Evolutionary conservation across 2,329 filamentous ascomycete species (phyloP).

Genomic region (Chaetomium olivaceum): DNA sequence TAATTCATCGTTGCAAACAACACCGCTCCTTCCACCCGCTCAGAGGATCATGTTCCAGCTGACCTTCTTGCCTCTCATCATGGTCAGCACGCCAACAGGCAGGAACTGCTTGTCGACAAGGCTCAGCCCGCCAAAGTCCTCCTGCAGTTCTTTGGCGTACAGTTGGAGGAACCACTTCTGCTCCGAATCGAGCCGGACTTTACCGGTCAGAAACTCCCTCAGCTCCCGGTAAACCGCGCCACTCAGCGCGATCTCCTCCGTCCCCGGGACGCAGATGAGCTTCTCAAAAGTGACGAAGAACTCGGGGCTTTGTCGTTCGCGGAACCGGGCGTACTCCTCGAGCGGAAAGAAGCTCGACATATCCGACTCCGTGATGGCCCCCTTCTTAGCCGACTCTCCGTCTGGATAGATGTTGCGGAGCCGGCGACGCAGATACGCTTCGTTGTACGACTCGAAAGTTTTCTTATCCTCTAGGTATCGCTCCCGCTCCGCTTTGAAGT

Average conservation of each 20-base stretch:
- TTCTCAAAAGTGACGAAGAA: constrained; percentile 32
- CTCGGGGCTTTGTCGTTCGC: constrained; percentile 31
- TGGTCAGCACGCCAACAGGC: constrained; percentile 41
- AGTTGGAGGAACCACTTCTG: constrained; percentile 41
- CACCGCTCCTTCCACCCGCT: not conserved
- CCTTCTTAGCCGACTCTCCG: constrained; percentile 4
- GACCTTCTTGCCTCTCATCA: constrained; percentile 44
- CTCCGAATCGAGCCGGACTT: constrained; percentile 32
- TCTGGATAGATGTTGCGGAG: constrained; percentile 25
- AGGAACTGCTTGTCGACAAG: constrained; percentile 44
- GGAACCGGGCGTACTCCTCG: constrained; percentile 40
- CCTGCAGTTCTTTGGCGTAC: constrained; percentile 37
- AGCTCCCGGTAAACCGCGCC: constrained; percentile 33
- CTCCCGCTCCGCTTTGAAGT: constrained; percentile 32
- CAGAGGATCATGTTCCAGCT: constrained; percentile 45
- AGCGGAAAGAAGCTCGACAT: constrained; percentile 39
- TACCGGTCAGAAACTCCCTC: constrained; percentile 15
- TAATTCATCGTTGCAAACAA: not conserved
- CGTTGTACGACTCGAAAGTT: constrained; percentile 30
- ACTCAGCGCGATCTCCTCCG: constrained; percentile 32
- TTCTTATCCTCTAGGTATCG: constrained; percentile 33
- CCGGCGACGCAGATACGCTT: constrained; percentile 18
- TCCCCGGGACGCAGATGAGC: constrained; percentile 34
- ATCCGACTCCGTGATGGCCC: constrained; percentile 21
- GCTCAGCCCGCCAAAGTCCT: constrained; percentile 40